Base-by-base conservation (phyloP, 495 filamentous ascomycete species). In the Aspergillus carlsbadensis region DNA sequence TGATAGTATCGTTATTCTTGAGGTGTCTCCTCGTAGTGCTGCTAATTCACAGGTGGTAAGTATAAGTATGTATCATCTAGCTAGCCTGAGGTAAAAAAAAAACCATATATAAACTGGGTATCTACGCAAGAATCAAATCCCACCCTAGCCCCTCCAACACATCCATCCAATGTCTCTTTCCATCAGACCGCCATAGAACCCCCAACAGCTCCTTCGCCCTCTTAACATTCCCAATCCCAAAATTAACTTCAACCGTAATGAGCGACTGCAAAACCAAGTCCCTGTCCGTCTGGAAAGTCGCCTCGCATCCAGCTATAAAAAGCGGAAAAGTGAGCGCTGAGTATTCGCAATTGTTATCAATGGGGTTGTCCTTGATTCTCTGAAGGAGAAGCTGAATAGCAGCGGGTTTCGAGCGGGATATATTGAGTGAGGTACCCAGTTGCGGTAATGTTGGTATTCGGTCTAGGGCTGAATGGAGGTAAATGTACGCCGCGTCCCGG, bases 281-380 rank as follows among this genome's bases (percentile, higher is more conserved):
- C 31, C 70, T 58, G 33, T 75, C 66, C 2, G 37, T 60, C 1
- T 54, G 6, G 5, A 44, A 49, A 10, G 69, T 60, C 34, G 60
- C 72, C 24, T 76, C 75, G 24, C 71, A 71, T 5, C 75, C 75
- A 0, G 66, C 63, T 3, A 78, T 76, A 44, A 76, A 75, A 0
- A 78, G 58, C 17, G 75, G 75, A 48, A 76, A 78, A 3, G 73
- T 75, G 4, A 78, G 68, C 2, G 73, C 75, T 0, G 75, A 78
- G 44, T 69, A 76, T 42, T 78, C 75, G 61, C 69, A 72, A 37
- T 73, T 66, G n/a, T 63, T 62, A 45, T 73, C 70, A 2, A 76
- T 64, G 1, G 70, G 65, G 6, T 66, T 64, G 0, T 61, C 55
- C 36, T 60, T 52, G 1, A 78, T 57, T 10, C 70, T 62, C 8